Conservation (phyloP, 371 early-diverging fungal genomes). For the Mortierella sp. region DNA sequence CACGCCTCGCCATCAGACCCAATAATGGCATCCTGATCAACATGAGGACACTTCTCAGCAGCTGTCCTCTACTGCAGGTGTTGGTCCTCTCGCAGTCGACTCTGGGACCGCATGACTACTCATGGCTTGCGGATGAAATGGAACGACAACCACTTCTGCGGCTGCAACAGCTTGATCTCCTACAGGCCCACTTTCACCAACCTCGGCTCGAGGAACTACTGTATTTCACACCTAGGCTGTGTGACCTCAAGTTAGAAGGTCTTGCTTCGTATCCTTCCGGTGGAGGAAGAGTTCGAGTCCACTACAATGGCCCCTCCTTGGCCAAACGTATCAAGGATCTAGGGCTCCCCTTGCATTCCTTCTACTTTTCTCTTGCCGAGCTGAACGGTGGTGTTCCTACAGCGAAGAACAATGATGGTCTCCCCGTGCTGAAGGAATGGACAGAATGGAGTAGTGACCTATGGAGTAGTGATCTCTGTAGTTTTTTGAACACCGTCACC, state of each 20-base stretch:
- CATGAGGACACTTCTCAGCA: neutral
- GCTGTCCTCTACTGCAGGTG: neutral
- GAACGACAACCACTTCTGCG: neutral
- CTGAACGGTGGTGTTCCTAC: neutral
- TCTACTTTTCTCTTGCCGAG: neutral
- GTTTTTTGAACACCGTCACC: neutral
- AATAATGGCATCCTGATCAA: neutral
- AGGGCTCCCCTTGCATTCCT: neutral
- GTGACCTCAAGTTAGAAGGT: neutral
- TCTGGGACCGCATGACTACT: neutral
- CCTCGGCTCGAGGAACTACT: neutral
- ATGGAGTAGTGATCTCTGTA: no score
- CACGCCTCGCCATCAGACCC: neutral
- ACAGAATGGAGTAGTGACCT: neutral
- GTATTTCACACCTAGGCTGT: neutral
- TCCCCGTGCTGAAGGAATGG: neutral
- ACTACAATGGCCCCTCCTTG: neutral
- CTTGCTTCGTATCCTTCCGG: neutral
- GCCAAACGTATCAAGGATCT: neutral
- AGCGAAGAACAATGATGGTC: neutral
- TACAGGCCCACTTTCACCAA: neutral
- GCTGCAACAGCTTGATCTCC: neutral
- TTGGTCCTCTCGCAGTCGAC: neutral
- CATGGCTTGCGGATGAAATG: neutral
- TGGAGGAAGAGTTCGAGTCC: neutral